Conservation (phyloP, 257 asterid genomes). For the Linderniella brevidens region DNA sequence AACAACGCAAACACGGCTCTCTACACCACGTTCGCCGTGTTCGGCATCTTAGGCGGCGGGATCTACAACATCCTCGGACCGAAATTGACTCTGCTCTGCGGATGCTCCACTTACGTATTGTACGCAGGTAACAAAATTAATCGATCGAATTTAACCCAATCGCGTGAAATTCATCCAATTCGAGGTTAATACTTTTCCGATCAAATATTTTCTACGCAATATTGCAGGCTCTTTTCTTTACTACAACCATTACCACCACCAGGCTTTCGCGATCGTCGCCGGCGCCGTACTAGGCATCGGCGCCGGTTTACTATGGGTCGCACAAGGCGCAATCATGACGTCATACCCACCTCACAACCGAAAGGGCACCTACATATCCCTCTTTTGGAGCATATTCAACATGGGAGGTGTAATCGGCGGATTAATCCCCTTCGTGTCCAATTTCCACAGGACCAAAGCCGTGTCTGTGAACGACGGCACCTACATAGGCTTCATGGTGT, state of each 20-base stretch:
- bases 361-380: conserved; percentile 65
- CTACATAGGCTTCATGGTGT: conserved; percentile 77
- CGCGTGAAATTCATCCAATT: too few relatives aligned
- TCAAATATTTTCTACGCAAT: too few relatives aligned
- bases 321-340: conserved; percentile 94
- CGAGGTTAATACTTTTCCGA: too few relatives aligned
- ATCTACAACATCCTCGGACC: conserved; percentile 85
- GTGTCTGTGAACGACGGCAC: conserved; percentile 84
- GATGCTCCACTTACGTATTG: conserved; percentile 73
- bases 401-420: conserved; percentile 95
- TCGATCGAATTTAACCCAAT: too few relatives aligned
- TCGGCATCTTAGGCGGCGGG: conserved; percentile 87
- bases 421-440: conserved; percentile 47
- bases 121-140: conserved; percentile 21
- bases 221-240: conserved; percentile 61
- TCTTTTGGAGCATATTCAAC: conserved; percentile 87
- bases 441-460: conserved; percentile 35
- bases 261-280: conserved; percentile 60
- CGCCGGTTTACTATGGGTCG: conserved; percentile 86
- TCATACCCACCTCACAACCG: conserved; percentile 78
- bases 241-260: conserved; percentile 67
- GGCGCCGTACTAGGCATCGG: conserved; percentile 85
- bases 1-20: conserved; percentile 98
- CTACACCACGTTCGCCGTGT: conserved; percentile 77
- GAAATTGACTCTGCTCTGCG: conserved; percentile 35